phyloP scores from a whole-genome alignment of 2,329 filamentous ascomycete species.

The Xylaria hypoxylon region DNA sequence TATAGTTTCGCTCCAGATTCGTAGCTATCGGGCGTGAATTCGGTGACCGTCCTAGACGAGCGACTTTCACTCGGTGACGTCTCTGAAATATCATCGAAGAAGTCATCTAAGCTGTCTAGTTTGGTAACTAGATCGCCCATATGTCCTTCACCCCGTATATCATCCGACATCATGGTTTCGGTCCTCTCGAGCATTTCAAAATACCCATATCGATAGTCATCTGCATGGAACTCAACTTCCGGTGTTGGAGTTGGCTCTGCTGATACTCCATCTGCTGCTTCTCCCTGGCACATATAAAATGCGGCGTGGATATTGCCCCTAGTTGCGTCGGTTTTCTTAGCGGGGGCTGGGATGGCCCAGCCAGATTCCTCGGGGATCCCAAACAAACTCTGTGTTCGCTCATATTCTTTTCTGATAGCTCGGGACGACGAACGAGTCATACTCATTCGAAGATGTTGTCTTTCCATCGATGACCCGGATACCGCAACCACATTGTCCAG shows the following conservation, averaged over 20 bases:
- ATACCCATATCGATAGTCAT: conserved; percentile 87
- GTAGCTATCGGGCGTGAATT: conserved; percentile 73
- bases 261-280: conserved; percentile 66
- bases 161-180: conserved; percentile 93
- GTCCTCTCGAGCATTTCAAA: conserved; percentile 79
- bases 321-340: conserved; percentile 86
- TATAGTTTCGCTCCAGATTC: conserved; percentile 86
- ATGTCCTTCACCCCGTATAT: conserved; percentile 76
- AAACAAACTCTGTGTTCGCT: conserved; percentile 92
- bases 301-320: conserved; percentile 94
- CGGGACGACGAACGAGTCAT: conserved; percentile 92
- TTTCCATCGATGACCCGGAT: conserved; percentile 90
- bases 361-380: conserved; percentile 96
- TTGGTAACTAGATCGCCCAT: conserved; percentile 86
- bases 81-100: conserved; percentile 77
- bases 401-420: conserved; percentile 91
- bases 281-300: conserved; percentile 90
- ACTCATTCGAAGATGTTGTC: conserved; percentile 95
- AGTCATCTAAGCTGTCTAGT: conserved; percentile 82
- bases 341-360: conserved; percentile 95
- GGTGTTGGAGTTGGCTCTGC: conserved; percentile 76
- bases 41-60: conserved; percentile 72
- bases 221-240: conserved; percentile 91
- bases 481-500: conserved; percentile 96
- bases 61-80: conserved; percentile 71